A percentile compares a stretch with the other conserved stretches of the same genome.
These are phyloP conservation scores for Botryotinia calthae DNA, from an alignment of 2,329 filamentous ascomycete species.

Conservation along the genomic window DNA sequence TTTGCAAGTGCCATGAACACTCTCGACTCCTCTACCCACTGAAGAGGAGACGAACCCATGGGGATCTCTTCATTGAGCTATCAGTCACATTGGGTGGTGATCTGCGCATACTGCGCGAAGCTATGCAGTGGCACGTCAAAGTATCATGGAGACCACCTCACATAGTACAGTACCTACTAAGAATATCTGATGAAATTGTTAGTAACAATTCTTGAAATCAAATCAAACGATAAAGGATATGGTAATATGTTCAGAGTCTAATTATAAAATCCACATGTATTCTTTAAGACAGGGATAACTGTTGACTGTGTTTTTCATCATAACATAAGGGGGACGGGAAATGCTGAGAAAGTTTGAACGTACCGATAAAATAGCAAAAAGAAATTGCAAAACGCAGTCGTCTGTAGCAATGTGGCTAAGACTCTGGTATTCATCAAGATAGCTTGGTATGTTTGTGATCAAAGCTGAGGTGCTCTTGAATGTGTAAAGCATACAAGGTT, in stretches of 20 bases:
- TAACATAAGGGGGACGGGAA: neutral
- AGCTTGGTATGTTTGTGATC: neutral
- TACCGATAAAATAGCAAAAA: slow-evolving; percentile 11
- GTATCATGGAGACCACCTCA: neutral
- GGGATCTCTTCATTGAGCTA: neutral
- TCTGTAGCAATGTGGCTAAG: neutral
- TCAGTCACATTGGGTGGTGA: neutral
- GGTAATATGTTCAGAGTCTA: slow-evolving; percentile 21
- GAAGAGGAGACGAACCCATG: neutral
- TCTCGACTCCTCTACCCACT: neutral
- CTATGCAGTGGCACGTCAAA: neutral
- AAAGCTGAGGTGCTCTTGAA: neutral
- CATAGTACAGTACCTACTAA: neutral
- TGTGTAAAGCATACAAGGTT: neutral
- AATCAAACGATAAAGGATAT: slow-evolving; percentile 1
- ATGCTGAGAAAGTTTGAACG: neutral
- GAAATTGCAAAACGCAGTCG: neutral
- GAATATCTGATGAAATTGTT: slow-evolving; percentile 1
- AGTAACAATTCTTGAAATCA: slow-evolving; percentile 6
- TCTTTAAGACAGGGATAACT: slow-evolving; percentile 24
- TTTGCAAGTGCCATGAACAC: neutral
- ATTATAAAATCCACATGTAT: slow-evolving; percentile 23
- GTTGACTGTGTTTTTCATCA: slow-evolving; percentile 23
- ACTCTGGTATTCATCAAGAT: neutral
- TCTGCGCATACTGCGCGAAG: neutral